A percentile compares a stretch with the other conserved stretches of the same genome.
These are phyloP conservation scores for Mycosphaerelloides madeirae DNA, from an alignment of 2,329 filamentous ascomycete species.

Conservation along the genomic window DNA sequence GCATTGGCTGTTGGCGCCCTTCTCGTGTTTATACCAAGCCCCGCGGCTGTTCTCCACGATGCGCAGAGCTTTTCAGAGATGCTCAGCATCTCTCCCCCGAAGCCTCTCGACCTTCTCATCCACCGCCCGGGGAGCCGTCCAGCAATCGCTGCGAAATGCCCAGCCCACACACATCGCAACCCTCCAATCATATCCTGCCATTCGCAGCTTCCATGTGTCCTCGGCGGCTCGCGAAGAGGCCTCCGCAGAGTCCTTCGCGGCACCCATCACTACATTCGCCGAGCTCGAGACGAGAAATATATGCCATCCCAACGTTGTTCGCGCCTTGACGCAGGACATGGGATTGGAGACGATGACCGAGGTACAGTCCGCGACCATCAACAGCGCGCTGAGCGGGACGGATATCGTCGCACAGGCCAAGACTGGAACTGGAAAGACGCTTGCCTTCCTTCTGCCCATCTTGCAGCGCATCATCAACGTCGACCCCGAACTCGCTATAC, in stretches of 20 bases:
- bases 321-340: slow-evolving; percentile 67
- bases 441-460: slow-evolving; percentile 84
- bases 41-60: slow-evolving; percentile 13
- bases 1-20: background rate
- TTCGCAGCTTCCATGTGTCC: slow-evolving; percentile 33
- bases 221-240: slow-evolving; percentile 36
- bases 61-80: slow-evolving; percentile 31
- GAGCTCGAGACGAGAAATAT: slow-evolving; percentile 41
- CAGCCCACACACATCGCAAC: slow-evolving; percentile 32
- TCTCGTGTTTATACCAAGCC: too few species aligned
- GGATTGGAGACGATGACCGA: slow-evolving; percentile 82
- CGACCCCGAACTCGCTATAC: slow-evolving; percentile 57
- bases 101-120: slow-evolving; percentile 15
- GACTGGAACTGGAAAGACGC: slow-evolving; percentile 94
- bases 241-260: slow-evolving; percentile 14
- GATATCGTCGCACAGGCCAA: slow-evolving; percentile 91
- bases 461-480: slow-evolving; percentile 70
- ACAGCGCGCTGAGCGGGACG: slow-evolving; percentile 68
- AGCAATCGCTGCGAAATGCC: slow-evolving; percentile 12
- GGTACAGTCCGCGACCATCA: slow-evolving; percentile 81
- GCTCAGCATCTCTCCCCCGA: slow-evolving; percentile 25
- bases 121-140: slow-evolving; percentile 10
- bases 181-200: slow-evolving; percentile 33
- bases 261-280: slow-evolving; percentile 39
- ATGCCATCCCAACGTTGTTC: slow-evolving; percentile 63